Percentiles rank a stretch among this genome's conserved stretches.
These are phyloP conservation scores for Candida glaebosa DNA, from an alignment of 805 yeast species.

Conservation along the genomic window DNA sequence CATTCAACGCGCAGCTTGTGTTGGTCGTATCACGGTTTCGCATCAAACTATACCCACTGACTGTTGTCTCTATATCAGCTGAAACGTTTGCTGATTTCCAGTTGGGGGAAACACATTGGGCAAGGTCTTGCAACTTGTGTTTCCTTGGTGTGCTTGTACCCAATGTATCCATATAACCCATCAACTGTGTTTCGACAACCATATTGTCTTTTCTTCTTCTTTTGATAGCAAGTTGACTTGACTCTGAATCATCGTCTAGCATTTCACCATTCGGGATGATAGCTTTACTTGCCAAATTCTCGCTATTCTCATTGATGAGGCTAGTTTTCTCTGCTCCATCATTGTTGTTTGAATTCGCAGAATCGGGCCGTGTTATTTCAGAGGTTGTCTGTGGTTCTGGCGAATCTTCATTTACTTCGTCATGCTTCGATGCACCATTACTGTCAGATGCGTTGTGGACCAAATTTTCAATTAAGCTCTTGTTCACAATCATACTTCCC, in stretches of 20 bases:
- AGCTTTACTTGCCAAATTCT: no score
- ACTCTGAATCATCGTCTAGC: not conserved
- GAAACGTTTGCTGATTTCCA: not conserved
- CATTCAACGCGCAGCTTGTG: not conserved
- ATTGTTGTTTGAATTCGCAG: no score
- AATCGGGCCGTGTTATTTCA: no score
- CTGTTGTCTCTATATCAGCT: not conserved
- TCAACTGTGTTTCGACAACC: constrained; percentile 1
- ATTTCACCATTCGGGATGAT: no score
- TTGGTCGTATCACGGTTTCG: not conserved
- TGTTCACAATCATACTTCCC: no score
- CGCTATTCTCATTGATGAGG: no score
- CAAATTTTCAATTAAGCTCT: no score
- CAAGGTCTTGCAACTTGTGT: not conserved
- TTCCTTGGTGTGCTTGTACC: not conserved
- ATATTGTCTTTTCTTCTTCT: constrained; percentile 2
- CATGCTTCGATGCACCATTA: no score
- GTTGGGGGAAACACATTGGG: not conserved
- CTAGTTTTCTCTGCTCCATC: no score
- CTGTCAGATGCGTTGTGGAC: no score
- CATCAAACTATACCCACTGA: not conserved
- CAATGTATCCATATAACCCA: not conserved
- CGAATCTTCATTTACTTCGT: no score
- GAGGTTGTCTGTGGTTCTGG: no score
- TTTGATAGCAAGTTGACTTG: not conserved